Evolutionary conservation across 352 stramenopile genomes (phyloP).

Genomic region (Elongisporangium senticosum): DNA sequence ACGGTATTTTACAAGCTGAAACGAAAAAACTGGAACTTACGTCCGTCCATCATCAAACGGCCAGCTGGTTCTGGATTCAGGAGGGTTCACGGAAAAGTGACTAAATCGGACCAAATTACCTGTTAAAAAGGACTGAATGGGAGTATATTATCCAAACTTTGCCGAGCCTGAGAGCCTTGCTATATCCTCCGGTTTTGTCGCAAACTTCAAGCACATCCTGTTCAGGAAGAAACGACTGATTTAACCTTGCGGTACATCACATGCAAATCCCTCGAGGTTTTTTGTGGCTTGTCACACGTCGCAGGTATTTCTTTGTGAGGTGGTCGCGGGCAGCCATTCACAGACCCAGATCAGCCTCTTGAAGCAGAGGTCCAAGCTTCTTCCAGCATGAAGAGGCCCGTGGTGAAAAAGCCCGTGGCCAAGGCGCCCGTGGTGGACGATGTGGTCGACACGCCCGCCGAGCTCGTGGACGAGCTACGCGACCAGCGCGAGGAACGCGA

Average conservation of each 20-base stretch:
- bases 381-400: background rate
- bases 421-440: background rate
- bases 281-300: background rate
- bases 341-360: background rate
- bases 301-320: background rate
- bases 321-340: background rate
- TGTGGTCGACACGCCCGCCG: slow-evolving; percentile 8
- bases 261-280: background rate
- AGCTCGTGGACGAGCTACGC: slow-evolving; percentile 13
- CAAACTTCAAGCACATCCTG: background rate
- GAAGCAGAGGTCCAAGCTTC: background rate
- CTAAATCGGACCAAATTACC: background rate
- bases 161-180: too few species aligned
- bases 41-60: background rate
- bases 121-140: too few species aligned
- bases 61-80: background rate
- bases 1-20: background rate
- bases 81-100: background rate
- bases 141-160: background rate
- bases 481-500: slow-evolving; percentile 32
- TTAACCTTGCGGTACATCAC: background rate
- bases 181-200: background rate
- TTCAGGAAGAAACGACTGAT: background rate
- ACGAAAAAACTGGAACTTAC: background rate
- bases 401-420: background rate